phyloP scores from a whole-genome alignment of 2,329 filamentous ascomycete genomes.

The Paramyrothecium roridum region DNA sequence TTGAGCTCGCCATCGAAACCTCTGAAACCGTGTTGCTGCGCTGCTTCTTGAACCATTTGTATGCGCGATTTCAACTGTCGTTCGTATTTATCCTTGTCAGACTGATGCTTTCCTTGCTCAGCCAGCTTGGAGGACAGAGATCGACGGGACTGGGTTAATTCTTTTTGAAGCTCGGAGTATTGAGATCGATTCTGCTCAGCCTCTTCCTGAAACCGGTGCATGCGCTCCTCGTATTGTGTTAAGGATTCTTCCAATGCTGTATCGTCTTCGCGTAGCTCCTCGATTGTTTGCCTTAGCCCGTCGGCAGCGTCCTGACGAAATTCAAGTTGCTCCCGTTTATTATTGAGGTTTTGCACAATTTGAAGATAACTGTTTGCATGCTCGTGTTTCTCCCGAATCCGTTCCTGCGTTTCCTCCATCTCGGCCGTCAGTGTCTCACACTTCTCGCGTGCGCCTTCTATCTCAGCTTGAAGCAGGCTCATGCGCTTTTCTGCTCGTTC shows the following conservation, averaged over 20 bases:
- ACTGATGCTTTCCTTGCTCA: conserved; percentile 75
- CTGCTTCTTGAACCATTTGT: conserved; percentile 73
- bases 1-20: conserved; percentile 79
- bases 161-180: conserved; percentile 62
- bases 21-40: conserved; percentile 72
- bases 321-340: conserved; percentile 71
- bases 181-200: conserved; percentile 59
- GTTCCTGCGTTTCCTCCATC: conserved; percentile 56
- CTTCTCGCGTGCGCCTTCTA: conserved; percentile 58
- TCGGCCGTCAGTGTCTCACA: conserved; percentile 56
- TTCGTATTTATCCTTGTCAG: conserved; percentile 84
- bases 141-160: conserved; percentile 40
- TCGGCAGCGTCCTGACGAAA: conserved; percentile 68
- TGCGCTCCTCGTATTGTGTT: conserved; percentile 73
- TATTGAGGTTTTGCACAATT: conserved; percentile 71
- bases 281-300: conserved; percentile 68
- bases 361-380: conserved; percentile 71
- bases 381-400: conserved; percentile 64
- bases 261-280: conserved; percentile 76
- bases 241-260: conserved; percentile 69
- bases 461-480: conserved; percentile 62
- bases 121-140: conserved; percentile 50
- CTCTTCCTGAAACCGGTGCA: conserved; percentile 62
- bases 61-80: conserved; percentile 70
- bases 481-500: conserved; percentile 67